A percentile compares a stretch with the other conserved stretches of the same genome.
Conservation (phyloP, 208 protist species). For the Trypanosoma caninum region DNA sequence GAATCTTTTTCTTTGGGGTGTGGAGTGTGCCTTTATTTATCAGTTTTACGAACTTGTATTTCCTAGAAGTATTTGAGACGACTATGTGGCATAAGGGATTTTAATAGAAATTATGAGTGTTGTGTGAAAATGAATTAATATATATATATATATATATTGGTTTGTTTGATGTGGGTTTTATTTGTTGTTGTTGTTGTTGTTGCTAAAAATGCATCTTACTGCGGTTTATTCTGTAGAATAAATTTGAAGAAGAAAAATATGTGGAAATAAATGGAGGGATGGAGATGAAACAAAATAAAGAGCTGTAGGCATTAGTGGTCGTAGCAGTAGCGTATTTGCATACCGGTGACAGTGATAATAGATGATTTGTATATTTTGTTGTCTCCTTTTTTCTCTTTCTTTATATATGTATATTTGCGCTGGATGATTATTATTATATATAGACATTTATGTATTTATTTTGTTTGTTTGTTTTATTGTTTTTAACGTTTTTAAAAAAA, state of each 20-base stretch:
- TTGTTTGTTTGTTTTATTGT: conserved; percentile 8
- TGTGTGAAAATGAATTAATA: too few relatives aligned
- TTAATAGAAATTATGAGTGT: too few relatives aligned
- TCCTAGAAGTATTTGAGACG: conserved; percentile 86
- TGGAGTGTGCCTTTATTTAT: conserved; percentile 88
- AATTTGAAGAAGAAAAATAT: background rate
- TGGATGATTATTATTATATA: background rate
- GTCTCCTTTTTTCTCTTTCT: background rate
- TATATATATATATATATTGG: too few relatives aligned
- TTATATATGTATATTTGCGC: background rate
- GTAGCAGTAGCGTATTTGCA: conserved; percentile 4
- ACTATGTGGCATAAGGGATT: too few relatives aligned
- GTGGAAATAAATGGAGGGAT: background rate
- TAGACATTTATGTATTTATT: conserved; percentile 7
- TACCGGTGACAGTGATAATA: background rate
- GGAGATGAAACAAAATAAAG: background rate
- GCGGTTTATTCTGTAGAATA: too few relatives aligned
- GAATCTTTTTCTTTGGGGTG: conserved; percentile 87
- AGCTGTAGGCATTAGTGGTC: conserved; percentile 10
- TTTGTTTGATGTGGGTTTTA: background rate
- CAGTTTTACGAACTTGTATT: conserved; percentile 90
- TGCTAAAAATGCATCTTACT: background rate
- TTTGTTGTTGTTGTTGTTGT: conserved; percentile 9
- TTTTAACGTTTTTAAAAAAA: conserved; percentile 5
- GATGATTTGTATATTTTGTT: background rate